Base-by-base conservation (phyloP, 495 filamentous ascomycete species). In the Apiosordaria backusii region DNA sequence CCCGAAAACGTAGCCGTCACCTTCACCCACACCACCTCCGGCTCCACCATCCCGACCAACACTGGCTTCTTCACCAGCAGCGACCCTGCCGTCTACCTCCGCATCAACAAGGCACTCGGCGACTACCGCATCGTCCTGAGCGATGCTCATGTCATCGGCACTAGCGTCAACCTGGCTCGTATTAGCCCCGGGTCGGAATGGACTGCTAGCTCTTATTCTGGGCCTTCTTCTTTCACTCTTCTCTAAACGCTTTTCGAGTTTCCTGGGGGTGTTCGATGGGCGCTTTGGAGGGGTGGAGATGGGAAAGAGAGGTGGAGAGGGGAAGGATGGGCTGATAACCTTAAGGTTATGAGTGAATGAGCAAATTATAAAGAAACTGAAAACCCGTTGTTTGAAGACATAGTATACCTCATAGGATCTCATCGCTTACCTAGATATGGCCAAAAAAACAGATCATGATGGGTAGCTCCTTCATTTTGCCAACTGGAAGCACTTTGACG, bases 1-100 rank as follows among this genome's bases (percentile, higher is more conserved):
- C 61, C 61, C 23, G 61, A 63, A 26, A 63, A 63, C 61, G 50
- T 53, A 13, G 40, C 50, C 22, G 50, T 53, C 23, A 63, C 21
- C 16, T 63, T 63, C 23, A 63, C 35, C 23, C 40, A 52, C 61
- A 25, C 50, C 61, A 63, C 61, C 18, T 13, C 50, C 3, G 61
- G 61, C 10, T 53, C 61, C 45, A 21, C 61, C 16, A n/a, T 63
- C 13, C 61, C 61, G 21, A 57, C 19, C 61, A 55, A 22, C 24
- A 55, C n/a, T 16, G 35, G 35, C 35, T 50, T 53, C 23, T 63
- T 25, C 40, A 57, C 61, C 4, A 53, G 27, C 3, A 54, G 27
- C 61, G 61, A 63, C 13, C 45, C 61, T 2, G 26, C 26, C 0
- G 22, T 55, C 3, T 1, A 25, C 6, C 15, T 63, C n/a, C 61